Evolutionary conservation across 2,329 filamentous ascomycete species (phyloP), one percentile per base, ranked within the genome.

Genomic region (Diaporthe sp.): DNA sequence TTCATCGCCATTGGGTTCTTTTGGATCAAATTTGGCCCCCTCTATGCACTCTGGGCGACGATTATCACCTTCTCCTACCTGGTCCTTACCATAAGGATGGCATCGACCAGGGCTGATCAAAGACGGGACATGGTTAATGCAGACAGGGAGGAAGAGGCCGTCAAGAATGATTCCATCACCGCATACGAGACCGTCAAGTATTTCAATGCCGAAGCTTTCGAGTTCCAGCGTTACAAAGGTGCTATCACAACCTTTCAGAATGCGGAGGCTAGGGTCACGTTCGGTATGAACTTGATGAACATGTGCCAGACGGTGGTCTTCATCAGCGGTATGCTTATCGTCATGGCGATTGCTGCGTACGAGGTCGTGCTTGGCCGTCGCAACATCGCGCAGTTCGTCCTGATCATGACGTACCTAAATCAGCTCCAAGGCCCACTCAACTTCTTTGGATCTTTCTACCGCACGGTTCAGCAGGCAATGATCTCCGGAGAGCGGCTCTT

Each of bases 141-240:
- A 20, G 95, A 97, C 79, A 91, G 97, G 78, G 95, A 98, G 85
- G 95, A 98, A 85, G 96, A 98, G 84, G 97, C 97, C 9, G 95
- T 98, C 79, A 98, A 98, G 85, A 98, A 98, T 82, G 97, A 99
- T 84, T 98, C 97, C 0, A 97, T 99, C 87, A 95, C 97, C 77
- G 98, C 95, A n/a, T 99, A 98, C 83, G 97, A 99, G 86, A 96
- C 94, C 2, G 94, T 96, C 82, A 97, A 96, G 82, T 96, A 96
- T 81, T 97, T 97, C 88, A 96, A 96, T 80, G 94, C 94, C 10
- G 94, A 96, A 81, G 87, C 90, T 2, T 96, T 94, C 81, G 94
- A 97, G 81, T 95, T 95, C 79, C 86, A 89, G 67, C 90, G 94
- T 34, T 96, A 95, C 81, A 89, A 92, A 63, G 85, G 88, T 60